phyloP scores from a whole-genome alignment of 106 monocot genomes.

The Acorus gramineus region DNA sequence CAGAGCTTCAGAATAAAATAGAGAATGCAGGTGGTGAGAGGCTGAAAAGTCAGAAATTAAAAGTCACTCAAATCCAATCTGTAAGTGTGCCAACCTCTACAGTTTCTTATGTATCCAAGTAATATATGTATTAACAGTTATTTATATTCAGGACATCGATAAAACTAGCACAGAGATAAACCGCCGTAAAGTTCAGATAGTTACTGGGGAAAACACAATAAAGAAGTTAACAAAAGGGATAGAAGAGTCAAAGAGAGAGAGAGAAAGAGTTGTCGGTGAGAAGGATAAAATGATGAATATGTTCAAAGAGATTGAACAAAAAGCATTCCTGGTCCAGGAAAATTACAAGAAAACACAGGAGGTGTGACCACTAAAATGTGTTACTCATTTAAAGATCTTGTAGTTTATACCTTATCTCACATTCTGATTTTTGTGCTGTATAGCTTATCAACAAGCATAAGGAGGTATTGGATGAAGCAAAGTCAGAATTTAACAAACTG shows the following conservation, averaged over 20 bases:
- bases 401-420: not conserved
- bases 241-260: conserved; percentile 79
- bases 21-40: conserved; percentile 90
- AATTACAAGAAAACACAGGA: conserved; percentile 72
- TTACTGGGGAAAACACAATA: conserved; percentile 46
- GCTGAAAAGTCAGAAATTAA: conserved; percentile 72
- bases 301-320: conserved; percentile 75
- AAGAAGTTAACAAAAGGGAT: conserved; percentile 62
- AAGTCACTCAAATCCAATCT: conserved; percentile 69
- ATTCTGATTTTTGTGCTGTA: conserved; percentile 7
- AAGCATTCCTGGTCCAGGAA: conserved; percentile 72
- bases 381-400: too few species aligned
- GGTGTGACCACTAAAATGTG: conserved; percentile 14
- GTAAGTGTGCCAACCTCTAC: conserved; percentile 29
- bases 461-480: conserved; percentile 60
- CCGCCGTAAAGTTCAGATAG: conserved; percentile 69
- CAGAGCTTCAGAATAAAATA: conserved; percentile 80
- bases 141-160: conserved; percentile 67
- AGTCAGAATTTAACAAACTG: conserved; percentile 56
- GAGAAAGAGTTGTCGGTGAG: conserved; percentile 37
- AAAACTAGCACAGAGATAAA: conserved; percentile 82
- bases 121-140: not conserved
- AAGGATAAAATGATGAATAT: conserved; percentile 55
- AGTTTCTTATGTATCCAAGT: not conserved
- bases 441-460: conserved; percentile 82